Evolutionary conservation across 352 stramenopile genomes (phyloP), one percentile per base, ranked within the genome.

Genomic region (Phytophthora pseudosyringae): DNA sequence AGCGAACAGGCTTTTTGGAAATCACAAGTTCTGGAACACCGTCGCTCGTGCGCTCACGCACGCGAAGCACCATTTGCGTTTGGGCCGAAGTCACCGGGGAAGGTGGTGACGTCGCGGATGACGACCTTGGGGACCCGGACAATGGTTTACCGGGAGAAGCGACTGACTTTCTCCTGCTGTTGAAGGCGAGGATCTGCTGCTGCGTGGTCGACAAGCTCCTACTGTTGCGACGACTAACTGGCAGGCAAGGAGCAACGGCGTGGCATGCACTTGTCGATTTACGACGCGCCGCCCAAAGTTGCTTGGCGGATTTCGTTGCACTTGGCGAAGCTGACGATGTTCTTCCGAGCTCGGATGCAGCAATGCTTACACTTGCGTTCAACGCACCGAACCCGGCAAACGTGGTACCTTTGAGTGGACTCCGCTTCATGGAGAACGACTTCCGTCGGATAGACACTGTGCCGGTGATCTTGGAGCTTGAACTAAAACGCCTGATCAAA

Each of bases 361-460:
- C 45, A 35, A 43, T 40, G 38, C 29, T 64, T 50, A 55, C 38
- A 36, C 11, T 46, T 12, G 43, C 25, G 13, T 29, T 36, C 6
- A 49, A 21, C 0, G 43, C 16, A 21, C 25, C 18, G 16, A 72
- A 62, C 5, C 56, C 63, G 4, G 21, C 29, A 31, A 66, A 33
- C 12, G 44, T 8, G 18, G 61, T 44, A 31, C 65, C 72, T 68
- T 89, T 90, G 15, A 65, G 51, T 1, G 83, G 67, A n/a, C 69
- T 83, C 21, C 81, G 80, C 46, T 86, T 91, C 59, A 90, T 86
- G 35, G 71, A 76, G 65, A 91, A 91, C 1, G 80, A 91, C 46
- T 86, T 85, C 13, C 83, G 67, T 8, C 80, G 71, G 31, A 91
- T 59, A 7, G 82, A 67, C 5, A 91, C 70, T 4, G 68, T 48